phyloP scores from a whole-genome alignment of 306 rosid genomes.

The Prunus campanulata region DNA sequence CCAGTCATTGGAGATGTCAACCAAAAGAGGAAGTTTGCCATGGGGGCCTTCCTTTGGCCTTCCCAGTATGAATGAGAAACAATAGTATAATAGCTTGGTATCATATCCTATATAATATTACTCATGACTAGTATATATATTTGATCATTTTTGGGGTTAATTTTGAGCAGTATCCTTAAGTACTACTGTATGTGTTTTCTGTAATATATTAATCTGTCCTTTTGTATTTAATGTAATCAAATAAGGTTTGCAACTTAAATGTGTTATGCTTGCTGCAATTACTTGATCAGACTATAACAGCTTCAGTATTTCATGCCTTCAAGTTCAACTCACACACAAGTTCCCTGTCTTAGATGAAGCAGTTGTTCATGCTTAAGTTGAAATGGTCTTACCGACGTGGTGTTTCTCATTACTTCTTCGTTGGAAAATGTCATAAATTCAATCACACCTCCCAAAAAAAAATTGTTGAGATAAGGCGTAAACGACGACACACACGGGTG shows the following conservation, averaged over 20 bases:
- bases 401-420: no score
- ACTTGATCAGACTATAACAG: background rate
- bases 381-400: no score
- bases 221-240: background rate
- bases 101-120: no score
- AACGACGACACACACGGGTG: background rate
- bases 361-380: no score
- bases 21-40: constrained; percentile 40
- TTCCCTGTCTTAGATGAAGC: no score
- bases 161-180: background rate
- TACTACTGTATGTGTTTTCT: background rate
- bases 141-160: background rate
- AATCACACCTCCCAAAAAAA: no score
- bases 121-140: no score
- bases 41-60: constrained; percentile 48
- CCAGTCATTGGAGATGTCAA: constrained; percentile 22
- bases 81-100: no score
- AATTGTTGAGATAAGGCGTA: no score
- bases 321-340: no score
- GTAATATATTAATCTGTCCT: no score
- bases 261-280: background rate
- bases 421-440: no score
- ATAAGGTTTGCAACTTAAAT: background rate
- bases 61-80: constrained; percentile 18
- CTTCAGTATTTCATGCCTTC: background rate